Conservation (phyloP, 306 rosid species). For the Quercus variabilis region DNA sequence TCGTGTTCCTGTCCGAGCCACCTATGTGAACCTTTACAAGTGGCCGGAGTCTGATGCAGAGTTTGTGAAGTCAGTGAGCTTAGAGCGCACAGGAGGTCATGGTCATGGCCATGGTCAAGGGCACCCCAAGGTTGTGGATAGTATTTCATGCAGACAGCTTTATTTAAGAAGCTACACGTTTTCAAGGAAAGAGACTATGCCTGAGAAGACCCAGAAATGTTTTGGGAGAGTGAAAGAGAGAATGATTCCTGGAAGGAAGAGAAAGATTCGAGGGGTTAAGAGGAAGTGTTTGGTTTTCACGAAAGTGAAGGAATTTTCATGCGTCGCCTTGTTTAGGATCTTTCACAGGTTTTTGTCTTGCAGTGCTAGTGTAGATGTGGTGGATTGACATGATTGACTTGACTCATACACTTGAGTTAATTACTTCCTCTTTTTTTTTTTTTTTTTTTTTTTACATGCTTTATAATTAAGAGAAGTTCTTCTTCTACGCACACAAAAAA, state of each 20-base stretch:
- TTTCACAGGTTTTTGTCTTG: slow-evolving; percentile 69
- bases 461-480: too few relatives aligned
- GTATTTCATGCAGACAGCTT: slow-evolving; percentile 87
- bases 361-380: slow-evolving; percentile 66
- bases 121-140: slow-evolving; percentile 71
- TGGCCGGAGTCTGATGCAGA: slow-evolving; percentile 92
- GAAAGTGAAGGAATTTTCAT: slow-evolving; percentile 57
- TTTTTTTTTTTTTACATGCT: too few relatives aligned
- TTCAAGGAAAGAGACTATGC: slow-evolving; percentile 66
- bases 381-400: slow-evolving; percentile 25
- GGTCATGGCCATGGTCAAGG: slow-evolving; percentile 21
- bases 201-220: slow-evolving; percentile 68
- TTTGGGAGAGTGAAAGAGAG: slow-evolving; percentile 60
- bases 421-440: too few relatives aligned
- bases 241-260: slow-evolving; percentile 26
- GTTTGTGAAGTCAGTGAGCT: slow-evolving; percentile 59
- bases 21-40: slow-evolving; percentile 71
- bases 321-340: slow-evolving; percentile 48
- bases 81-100: slow-evolving; percentile 15
- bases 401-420: background rate
- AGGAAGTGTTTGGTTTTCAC: slow-evolving; percentile 65
- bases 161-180: slow-evolving; percentile 79
- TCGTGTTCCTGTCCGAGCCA: slow-evolving; percentile 62
- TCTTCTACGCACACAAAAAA: too few relatives aligned
- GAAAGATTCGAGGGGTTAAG: slow-evolving; percentile 6